Conservation (phyloP, 2,329 filamentous ascomycete species). For the Dendryphion nanum region DNA sequence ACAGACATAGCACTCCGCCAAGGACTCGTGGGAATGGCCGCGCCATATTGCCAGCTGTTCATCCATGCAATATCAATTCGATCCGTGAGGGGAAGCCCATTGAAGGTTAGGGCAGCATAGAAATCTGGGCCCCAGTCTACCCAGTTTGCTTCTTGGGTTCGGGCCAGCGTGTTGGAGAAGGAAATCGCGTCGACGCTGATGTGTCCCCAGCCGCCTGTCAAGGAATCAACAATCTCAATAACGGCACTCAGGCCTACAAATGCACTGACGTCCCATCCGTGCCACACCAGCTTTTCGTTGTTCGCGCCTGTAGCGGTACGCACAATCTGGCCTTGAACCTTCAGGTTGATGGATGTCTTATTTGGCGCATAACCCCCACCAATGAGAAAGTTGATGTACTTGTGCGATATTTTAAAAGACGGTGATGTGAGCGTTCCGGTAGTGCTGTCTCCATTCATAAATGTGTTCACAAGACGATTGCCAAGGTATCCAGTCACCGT, state of each 20-base stretch:
- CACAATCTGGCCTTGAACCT: conserved; percentile 2
- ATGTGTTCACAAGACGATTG: conserved; percentile 3
- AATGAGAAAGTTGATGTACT: conserved; percentile 5
- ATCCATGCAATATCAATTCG: conserved; percentile 4
- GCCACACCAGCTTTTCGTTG: conserved; percentile 2
- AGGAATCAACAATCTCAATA: conserved; percentile 5
- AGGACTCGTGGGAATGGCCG: conserved; percentile 2
- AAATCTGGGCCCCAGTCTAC: conserved; percentile 4
- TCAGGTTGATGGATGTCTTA: conserved; percentile 3
- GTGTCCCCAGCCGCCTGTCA: conserved; percentile 3
- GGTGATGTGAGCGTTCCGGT: conserved; percentile 4
- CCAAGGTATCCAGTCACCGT: conserved; percentile 4
- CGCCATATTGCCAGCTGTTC: conserved; percentile 5
- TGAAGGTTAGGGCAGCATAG: conserved; percentile 2
- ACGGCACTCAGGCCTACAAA: background rate
- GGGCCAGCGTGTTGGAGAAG: conserved; percentile 4
- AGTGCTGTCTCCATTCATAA: conserved; percentile 4
- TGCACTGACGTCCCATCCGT: conserved; percentile 2
- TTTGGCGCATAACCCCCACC: conserved; percentile 2
- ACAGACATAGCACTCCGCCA: conserved; percentile 3
- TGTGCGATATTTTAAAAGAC: conserved; percentile 3
- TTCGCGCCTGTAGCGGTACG: conserved; percentile 4
- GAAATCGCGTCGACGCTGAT: conserved; percentile 4
- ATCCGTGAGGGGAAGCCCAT: conserved; percentile 1
- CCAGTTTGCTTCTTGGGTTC: conserved; percentile 4